These are phyloP conservation scores for Lipomyces spencermartinsiae DNA, from an alignment of 805 yeast genomes.

Conservation along the genomic window DNA sequence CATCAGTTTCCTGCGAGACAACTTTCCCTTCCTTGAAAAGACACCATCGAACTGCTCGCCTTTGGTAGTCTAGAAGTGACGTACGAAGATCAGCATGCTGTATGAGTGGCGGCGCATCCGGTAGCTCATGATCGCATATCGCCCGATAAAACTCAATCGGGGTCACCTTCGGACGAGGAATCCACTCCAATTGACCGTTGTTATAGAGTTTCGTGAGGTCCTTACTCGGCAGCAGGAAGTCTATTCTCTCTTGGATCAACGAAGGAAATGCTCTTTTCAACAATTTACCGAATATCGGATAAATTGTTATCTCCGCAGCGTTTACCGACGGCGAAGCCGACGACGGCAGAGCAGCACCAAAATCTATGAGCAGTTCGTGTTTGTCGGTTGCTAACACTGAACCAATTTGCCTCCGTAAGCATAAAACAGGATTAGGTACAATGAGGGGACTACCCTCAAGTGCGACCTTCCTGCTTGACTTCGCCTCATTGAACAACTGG, in stretches of 20 bases:
- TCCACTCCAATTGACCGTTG: not conserved
- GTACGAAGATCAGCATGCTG: slow-evolving; percentile 28
- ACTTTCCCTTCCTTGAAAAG: slow-evolving; percentile 47
- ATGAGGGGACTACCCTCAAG: slow-evolving; percentile 23
- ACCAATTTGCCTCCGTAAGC: slow-evolving; percentile 1
- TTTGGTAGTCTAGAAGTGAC: slow-evolving; percentile 40
- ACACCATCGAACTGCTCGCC: slow-evolving; percentile 49
- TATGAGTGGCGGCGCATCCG: slow-evolving; percentile 15
- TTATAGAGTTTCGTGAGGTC: slow-evolving; percentile 21
- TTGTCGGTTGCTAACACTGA: not conserved
- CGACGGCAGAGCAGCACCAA: slow-evolving; percentile 26
- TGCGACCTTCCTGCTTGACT: slow-evolving; percentile 9
- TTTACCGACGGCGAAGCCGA: slow-evolving; percentile 21
- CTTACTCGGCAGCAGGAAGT: slow-evolving; percentile 16
- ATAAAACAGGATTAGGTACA: slow-evolving; percentile 22
- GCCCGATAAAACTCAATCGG: slow-evolving; percentile 32
- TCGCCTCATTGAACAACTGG: slow-evolving; percentile 13
- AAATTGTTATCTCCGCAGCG: slow-evolving; percentile 29
- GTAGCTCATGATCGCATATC: slow-evolving; percentile 22
- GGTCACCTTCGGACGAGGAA: slow-evolving; percentile 12
- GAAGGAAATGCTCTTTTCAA: slow-evolving; percentile 30
- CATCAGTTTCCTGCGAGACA: slow-evolving; percentile 19
- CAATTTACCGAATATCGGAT: slow-evolving; percentile 25
- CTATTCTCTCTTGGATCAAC: slow-evolving; percentile 14
- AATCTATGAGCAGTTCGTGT: slow-evolving; percentile 21